Evolutionary conservation across 805 yeast genomes (phyloP).

Genomic region (Schwanniomyces sp.): DNA sequence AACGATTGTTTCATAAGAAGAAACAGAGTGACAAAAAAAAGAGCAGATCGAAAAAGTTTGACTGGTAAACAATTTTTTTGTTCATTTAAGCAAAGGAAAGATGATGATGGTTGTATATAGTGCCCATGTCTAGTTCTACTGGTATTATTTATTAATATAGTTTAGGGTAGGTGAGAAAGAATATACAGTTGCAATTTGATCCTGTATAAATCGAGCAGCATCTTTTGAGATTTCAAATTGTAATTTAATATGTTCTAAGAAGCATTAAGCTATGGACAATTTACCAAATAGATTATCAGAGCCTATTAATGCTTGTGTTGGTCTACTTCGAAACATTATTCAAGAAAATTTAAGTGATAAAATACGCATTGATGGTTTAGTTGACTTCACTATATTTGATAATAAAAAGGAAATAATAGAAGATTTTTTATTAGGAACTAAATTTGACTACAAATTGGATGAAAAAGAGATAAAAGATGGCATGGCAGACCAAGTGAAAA

Average conservation of each 20-base stretch:
- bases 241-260: too few species aligned
- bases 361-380: not conserved
- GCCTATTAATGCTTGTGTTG: not conserved
- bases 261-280: not conserved
- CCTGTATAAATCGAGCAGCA: too few species aligned
- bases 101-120: too few species aligned
- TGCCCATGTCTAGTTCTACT: too few species aligned
- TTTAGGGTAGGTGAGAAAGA: too few species aligned
- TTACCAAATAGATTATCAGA: slow-evolving; percentile 1
- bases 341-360: not conserved
- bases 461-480: not conserved
- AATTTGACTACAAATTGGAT: slow-evolving; percentile 2
- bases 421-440: not conserved
- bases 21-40: slow-evolving; percentile 39
- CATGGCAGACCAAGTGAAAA: slow-evolving; percentile 10
- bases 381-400: slow-evolving; percentile 1
- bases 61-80: slow-evolving; percentile 9
- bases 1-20: slow-evolving; percentile 33
- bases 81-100: not conserved
- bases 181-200: too few species aligned
- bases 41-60: slow-evolving; percentile 34
- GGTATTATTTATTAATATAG: too few species aligned
- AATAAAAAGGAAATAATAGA: slow-evolving; percentile 2
- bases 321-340: not conserved
- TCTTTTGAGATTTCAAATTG: too few species aligned